These are phyloP conservation scores for Madurella mycetomatis DNA, from an alignment of 2,329 filamentous ascomycete species.

Conservation along the genomic window DNA sequence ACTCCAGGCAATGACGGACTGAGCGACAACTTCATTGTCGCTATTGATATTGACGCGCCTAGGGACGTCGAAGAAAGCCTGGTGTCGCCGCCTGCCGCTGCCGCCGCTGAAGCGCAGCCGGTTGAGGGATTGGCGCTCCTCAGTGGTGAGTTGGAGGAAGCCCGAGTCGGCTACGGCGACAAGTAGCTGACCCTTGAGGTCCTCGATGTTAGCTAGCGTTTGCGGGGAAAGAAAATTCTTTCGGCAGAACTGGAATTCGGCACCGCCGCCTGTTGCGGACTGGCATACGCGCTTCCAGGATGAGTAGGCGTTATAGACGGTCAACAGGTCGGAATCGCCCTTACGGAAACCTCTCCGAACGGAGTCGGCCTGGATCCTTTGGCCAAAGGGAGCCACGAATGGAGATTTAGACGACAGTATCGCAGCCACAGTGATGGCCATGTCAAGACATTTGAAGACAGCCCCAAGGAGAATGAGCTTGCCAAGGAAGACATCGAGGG, in stretches of 20 bases:
- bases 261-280: constrained; percentile 53
- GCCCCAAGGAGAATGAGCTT: constrained; percentile 85
- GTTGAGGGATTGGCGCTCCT: constrained; percentile 66
- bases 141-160: constrained; percentile 68
- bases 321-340: constrained; percentile 87
- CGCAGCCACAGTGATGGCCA: constrained; percentile 84
- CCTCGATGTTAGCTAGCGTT: constrained; percentile 86
- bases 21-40: constrained; percentile 72
- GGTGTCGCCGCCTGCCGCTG: constrained; percentile 59
- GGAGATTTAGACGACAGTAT: constrained; percentile 93
- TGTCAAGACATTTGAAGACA: constrained; percentile 87
- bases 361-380: constrained; percentile 74
- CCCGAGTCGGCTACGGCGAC: constrained; percentile 81
- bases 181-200: constrained; percentile 87
- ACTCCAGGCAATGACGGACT: constrained; percentile 83
- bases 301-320: constrained; percentile 88
- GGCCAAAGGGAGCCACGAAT: constrained; percentile 81
- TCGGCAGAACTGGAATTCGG: constrained; percentile 85
- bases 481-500: constrained; percentile 88
- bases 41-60: constrained; percentile 70
- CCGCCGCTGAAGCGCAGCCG: constrained; percentile 59
- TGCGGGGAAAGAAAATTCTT: constrained; percentile 93
- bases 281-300: constrained; percentile 82
- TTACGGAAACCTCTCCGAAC: constrained; percentile 74
- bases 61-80: constrained; percentile 75